phyloP scores from a whole-genome alignment of 2,329 filamentous ascomycete genomes.

The Orbilia oligospora region DNA sequence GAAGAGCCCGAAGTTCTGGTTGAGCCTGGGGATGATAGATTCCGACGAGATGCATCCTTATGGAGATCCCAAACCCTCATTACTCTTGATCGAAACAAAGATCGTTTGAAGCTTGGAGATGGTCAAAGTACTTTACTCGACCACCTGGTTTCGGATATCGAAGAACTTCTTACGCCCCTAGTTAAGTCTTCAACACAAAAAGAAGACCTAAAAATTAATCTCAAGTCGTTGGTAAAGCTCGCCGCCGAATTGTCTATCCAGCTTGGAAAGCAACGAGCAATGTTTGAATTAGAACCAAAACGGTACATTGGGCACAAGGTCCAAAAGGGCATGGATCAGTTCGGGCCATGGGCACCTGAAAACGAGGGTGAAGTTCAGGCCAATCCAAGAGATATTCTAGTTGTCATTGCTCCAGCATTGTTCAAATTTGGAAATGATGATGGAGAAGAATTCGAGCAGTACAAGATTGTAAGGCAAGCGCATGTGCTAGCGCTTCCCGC shows the following conservation, averaged over 20 bases:
- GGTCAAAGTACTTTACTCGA: constrained; percentile 29
- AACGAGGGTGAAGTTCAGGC: constrained; percentile 39
- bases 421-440: constrained; percentile 60
- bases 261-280: constrained; percentile 53
- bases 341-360: constrained; percentile 44
- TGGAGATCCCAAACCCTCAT: constrained; percentile 58
- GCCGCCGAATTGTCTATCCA: constrained; percentile 44
- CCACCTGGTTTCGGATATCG: constrained; percentile 29
- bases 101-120: constrained; percentile 33
- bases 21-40: constrained; percentile 35
- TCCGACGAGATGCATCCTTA: constrained; percentile 52
- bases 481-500: constrained; percentile 38
- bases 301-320: constrained; percentile 40
- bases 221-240: constrained; percentile 29
- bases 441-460: constrained; percentile 54
- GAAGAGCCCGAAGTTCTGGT: constrained; percentile 48
- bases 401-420: constrained; percentile 52
- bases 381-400: constrained; percentile 29
- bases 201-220: constrained; percentile 34
- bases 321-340: constrained; percentile 37
- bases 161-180: constrained; percentile 42
- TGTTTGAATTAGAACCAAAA: constrained; percentile 58
- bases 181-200: constrained; percentile 25
- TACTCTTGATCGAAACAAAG: constrained; percentile 42
- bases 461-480: constrained; percentile 39